Base-by-base conservation (phyloP, 306 rosid genomes). In the Mucuna pruriens region DNA sequence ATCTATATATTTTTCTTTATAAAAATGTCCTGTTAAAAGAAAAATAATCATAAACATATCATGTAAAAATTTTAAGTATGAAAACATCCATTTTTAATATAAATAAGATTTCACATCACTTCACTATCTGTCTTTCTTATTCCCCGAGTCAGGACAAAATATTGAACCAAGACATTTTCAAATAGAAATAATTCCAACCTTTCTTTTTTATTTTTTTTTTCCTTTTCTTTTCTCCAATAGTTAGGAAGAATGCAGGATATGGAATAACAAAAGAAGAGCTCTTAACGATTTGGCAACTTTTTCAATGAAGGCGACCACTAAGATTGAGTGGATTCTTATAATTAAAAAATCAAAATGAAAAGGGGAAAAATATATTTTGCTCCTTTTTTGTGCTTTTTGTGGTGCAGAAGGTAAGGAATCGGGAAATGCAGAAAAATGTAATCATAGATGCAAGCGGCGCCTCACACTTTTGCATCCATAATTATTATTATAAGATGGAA, bases 381-480 rank as follows among this genome's bases (percentile, higher is more conserved):
- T 20, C 8, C 6, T 77, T 25, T 40, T 52, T 10, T 54, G 16
- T 13, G 17, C 22, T 29, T 26, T 71, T 17, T 73, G 65, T 34
- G 52, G 52, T 34, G 66, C 38, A 38, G 19, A 74, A 36, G 12
- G 17, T 6, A 19, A 20, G 23, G 52, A 76, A 36, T 23, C 8
- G 10, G 4, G 4, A 9, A 66, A 49, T 65, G 0, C 40, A 22
- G 13, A 22, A 66, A 36, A 36, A 34, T 34, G 65, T 23, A 54
- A 36, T 20, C 51, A 74, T 74, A 63, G 5, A 64, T 19, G 63
- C n/a, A 15, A 78, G 82, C 67, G 76, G 82, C 58, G 57, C 82
- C 68, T 38, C 82, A 66, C 67, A 78, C 68, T 78, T 67, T 52
- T 52, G 33, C 45, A 16, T 78, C 54, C 0, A 52, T 23, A 38